Conservation (phyloP, 2,329 filamentous ascomycete genomes). For the Cytospora mali region DNA sequence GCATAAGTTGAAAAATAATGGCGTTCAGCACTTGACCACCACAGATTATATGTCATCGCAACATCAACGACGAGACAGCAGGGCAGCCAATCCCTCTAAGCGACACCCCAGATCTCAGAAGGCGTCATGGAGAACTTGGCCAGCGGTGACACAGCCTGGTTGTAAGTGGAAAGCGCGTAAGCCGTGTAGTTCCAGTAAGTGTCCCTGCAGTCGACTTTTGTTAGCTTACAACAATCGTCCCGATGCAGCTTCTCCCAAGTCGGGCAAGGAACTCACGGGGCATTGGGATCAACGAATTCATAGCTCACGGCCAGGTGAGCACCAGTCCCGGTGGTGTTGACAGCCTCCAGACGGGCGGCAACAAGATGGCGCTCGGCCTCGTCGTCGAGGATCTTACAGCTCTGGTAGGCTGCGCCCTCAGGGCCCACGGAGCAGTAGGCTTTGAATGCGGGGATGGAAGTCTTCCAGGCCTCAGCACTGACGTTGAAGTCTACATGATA, state of each 20-base stretch:
- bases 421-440: conserved; percentile 21
- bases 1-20: not conserved
- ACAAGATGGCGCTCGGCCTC: conserved; percentile 7
- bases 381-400: conserved; percentile 15
- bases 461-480: conserved; percentile 16
- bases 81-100: not conserved
- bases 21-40: conserved; percentile 20
- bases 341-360: conserved; percentile 18
- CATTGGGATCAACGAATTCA: conserved; percentile 17
- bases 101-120: conserved; percentile 22
- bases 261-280: conserved; percentile 8
- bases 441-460: not conserved
- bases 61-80: not conserved
- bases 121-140: conserved; percentile 15
- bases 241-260: not conserved
- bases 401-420: conserved; percentile 12
- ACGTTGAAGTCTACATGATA: conserved; percentile 18
- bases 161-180: conserved; percentile 6
- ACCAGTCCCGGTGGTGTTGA: conserved; percentile 16
- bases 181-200: conserved; percentile 25
- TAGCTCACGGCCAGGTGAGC: conserved; percentile 26
- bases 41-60: not conserved
- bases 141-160: not conserved
- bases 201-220: not conserved
- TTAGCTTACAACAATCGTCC: not conserved